Conservation (phyloP, 306 rosid genomes). For the Luffa acutangula region DNA sequence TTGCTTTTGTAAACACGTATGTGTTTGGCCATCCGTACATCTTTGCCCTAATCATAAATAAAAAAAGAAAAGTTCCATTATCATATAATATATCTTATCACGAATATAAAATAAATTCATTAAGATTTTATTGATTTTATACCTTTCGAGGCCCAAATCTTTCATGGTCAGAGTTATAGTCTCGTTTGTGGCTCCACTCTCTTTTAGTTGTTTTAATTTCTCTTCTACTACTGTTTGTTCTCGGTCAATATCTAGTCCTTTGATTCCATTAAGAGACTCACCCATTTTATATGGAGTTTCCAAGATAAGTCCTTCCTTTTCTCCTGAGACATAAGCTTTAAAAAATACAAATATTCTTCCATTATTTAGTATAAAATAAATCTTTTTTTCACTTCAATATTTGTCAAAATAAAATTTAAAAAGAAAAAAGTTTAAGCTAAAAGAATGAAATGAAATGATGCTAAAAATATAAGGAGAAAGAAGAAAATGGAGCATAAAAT, state of each 20-base stretch:
- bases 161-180: constrained; percentile 48
- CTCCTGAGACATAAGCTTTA: constrained; percentile 77
- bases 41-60: constrained; percentile 34
- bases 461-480: too few relatives aligned
- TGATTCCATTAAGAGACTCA: constrained; percentile 46
- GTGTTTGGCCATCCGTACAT: constrained; percentile 87
- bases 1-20: constrained; percentile 72
- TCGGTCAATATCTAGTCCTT: constrained; percentile 40
- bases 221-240: constrained; percentile 33
- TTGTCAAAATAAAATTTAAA: background rate
- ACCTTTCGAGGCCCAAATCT: constrained; percentile 60
- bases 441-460: too few relatives aligned
- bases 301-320: constrained; percentile 46
- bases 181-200: constrained; percentile 26
- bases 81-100: background rate
- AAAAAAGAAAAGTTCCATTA: background rate
- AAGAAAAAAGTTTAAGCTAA: background rate
- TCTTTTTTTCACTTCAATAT: too few relatives aligned
- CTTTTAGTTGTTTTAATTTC: constrained; percentile 26
- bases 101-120: background rate
- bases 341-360: background rate
- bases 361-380: background rate
- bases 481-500: too few relatives aligned
- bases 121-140: background rate
- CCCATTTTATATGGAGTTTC: constrained; percentile 49